Evolutionary conservation across 345 rosid species (phyloP), one percentile per base, ranked within the genome.

Genomic region (Euphorbia pulcherrima): DNA sequence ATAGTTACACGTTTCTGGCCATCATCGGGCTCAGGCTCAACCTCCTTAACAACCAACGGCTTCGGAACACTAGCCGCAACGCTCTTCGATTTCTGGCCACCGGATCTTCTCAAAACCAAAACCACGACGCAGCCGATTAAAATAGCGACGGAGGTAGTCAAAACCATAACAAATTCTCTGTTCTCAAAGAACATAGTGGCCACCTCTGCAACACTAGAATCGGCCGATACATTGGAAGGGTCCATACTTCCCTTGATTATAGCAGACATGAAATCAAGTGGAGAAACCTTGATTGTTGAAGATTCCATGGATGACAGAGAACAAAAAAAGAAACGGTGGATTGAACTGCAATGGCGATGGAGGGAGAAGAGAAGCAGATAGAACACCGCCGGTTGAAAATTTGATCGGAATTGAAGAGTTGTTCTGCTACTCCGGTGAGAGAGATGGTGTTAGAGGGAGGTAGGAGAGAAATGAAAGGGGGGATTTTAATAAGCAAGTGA

Each of bases 91-190:
- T 83, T 86, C 68, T 72, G 81, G 35, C 75, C 37, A 37, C 71
- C 57, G 27, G 99, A 90, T 82, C 97, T 85, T 73, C 97, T 79
- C 91, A 84, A 90, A 6, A 92, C 60, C 18, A 95, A 79, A 41
- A 88, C 79, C 29, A 92, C 85, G n/a, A 84, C 90, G 73, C 97
- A 92, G 13, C 99, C 99, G 56, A 95, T 74, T 55, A 95, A 72
- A 48, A 95, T 90, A 0, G 99, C 97, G 30, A 95, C 77, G 59
- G 97, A 90, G 64, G 99, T 95, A 9, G 99, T 79, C 1, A 95
- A 70, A 37, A 95, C 62, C 87, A 87, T 82, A 0, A 88, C 86
- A 62, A 92, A 67, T 87, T 92, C 88, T 3, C 88, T 84, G 71
- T 89, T 91, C 78, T 91, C 92, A 0, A 62, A 30, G 8, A 76